Evolutionary conservation across 768 basidiomycete species (phyloP).

Genomic region (Lactarius pseudohatsudake): DNA sequence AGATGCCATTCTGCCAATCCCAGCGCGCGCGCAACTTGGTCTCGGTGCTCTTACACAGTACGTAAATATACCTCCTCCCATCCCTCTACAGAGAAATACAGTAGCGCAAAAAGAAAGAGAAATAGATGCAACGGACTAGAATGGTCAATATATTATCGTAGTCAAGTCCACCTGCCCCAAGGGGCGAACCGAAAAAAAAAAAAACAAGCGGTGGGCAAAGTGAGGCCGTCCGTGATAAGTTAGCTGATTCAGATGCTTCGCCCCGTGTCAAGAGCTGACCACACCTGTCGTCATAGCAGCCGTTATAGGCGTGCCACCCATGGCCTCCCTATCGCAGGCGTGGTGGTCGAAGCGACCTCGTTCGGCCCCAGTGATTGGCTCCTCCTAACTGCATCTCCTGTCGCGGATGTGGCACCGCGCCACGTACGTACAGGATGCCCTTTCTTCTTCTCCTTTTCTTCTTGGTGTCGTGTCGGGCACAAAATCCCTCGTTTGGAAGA

Average conservation of each 20-base stretch:
- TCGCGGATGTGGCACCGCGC: neutral
- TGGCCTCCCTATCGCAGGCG: neutral
- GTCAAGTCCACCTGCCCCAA: neutral
- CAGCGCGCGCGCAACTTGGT: neutral
- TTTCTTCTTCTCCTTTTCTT: neutral
- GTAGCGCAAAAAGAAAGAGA: neutral
- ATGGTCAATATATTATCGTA: neutral
- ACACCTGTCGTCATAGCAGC: neutral
- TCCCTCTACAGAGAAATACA: neutral
- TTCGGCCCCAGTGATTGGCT: neutral
- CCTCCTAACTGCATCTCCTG: neutral
- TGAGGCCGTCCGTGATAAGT: neutral
- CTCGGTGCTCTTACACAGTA: neutral
- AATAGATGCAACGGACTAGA: neutral
- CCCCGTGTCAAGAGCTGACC: neutral
- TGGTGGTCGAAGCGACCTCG: neutral
- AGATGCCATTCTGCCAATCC: neutral
- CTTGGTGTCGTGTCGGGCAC: neutral
- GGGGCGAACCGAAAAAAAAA: neutral
- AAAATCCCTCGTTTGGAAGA: neutral
- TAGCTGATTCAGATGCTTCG: neutral
- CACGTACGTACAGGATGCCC: neutral
- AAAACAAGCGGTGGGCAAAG: neutral
- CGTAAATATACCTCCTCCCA: neutral
- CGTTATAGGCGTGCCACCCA: neutral